A percentile compares a stretch with the other conserved stretches of the same genome.
Evolutionary conservation across 495 filamentous ascomycete species (phyloP).

Genomic region (Hypoxylon perforatum): DNA sequence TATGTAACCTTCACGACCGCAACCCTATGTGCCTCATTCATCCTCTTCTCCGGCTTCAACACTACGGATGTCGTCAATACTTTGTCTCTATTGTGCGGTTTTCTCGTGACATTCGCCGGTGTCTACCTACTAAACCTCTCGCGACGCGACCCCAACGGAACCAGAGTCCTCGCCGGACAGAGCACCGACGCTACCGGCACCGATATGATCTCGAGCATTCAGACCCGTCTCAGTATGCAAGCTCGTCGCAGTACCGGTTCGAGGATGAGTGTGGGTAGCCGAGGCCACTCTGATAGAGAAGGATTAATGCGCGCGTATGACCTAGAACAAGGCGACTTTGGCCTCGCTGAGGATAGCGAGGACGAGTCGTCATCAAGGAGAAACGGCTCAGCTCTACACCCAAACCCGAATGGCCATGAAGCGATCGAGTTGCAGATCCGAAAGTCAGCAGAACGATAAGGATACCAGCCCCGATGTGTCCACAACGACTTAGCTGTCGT

Average conservation of each 20-base stretch:
- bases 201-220: conserved; percentile 86
- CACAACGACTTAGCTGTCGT: conserved; percentile 2
- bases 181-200: conserved; percentile 84
- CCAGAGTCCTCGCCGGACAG: conserved; percentile 70
- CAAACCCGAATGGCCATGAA: conserved; percentile 35
- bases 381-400: conserved; percentile 39
- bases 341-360: conserved; percentile 76
- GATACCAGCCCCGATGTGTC: neutral
- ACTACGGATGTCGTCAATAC: conserved; percentile 94
- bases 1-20: conserved; percentile 99
- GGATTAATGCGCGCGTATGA: conserved; percentile 87
- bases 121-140: conserved; percentile 98
- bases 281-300: conserved; percentile 73
- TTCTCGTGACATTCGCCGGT: conserved; percentile 95
- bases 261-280: conserved; percentile 68
- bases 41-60: conserved; percentile 97
- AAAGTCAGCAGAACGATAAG: conserved; percentile 43
- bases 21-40: conserved; percentile 94
- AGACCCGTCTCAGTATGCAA: conserved; percentile 94
- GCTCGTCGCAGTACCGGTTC: conserved; percentile 68
- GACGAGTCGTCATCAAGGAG: conserved; percentile 55
- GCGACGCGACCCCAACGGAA: conserved; percentile 87
- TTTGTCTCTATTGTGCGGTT: conserved; percentile 90
- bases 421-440: conserved; percentile 57
- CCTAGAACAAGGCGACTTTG: conserved; percentile 72